Evolutionary conservation across 179 eudicot genomes (phyloP), one percentile per base, ranked within the genome.

Genomic region (Dionaea muscipula): DNA sequence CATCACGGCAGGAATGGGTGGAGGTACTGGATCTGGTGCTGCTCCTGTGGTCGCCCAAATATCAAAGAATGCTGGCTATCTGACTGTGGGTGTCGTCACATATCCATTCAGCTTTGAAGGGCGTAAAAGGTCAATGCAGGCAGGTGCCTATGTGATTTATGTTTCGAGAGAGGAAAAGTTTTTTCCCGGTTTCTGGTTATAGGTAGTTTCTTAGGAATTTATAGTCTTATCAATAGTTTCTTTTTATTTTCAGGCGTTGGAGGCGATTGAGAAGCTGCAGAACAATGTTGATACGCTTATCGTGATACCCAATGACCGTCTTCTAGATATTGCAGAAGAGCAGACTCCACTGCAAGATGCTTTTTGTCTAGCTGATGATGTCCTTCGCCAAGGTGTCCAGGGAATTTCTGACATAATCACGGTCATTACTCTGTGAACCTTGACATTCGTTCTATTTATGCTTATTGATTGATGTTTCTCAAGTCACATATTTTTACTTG

Each of bases 21-120:
- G 99, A 37, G 96, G 99, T 31, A 93, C 99, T 17, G 99, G 99
- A 5, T 88, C 99, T 40, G 96, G 99, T 69, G 99, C 96, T 67
- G 96, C 99, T 59, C 96, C 96, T 1, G 78, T 88, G 35, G 85
- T 93, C 33, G 99, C 99, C 25, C 93, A 85, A 67, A 79, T 93
- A 55, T 65, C 96, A 31, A 93, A 81, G 70, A 86, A 93, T 58
- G 94, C 96, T 2, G 99, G 99, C 47, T 88, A 80, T 68, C 75
- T 93, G 60, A 93, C 96, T 49, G 99, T 93, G 61, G 98, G 99
- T 53, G 96, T 93, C 27, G 99, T 93, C 59, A 88, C 99, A 44
- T 88, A 82, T 60, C 99, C 96, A 22, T 93, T 93, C 79, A 76
- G 95, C 69, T 93, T 93, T 54, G 99, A 93, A 77, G 96, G 99